phyloP scores from a whole-genome alignment of 257 asterid species.

The Linderniella brevidens region DNA sequence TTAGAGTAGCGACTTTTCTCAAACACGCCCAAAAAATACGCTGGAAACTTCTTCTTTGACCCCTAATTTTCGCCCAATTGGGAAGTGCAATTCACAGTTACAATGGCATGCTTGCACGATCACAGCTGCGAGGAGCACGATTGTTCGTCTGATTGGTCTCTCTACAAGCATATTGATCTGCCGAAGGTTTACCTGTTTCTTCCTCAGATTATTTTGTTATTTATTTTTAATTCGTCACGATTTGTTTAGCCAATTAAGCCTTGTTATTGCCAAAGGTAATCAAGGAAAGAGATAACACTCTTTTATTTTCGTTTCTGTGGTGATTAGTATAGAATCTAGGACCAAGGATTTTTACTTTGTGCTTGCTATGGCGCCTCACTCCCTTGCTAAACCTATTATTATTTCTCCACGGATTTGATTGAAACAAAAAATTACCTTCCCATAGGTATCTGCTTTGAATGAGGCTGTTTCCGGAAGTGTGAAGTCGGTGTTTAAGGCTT shows the following conservation, averaged over 20 bases:
- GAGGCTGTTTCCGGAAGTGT: constrained; percentile 87
- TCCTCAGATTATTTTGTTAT: no score
- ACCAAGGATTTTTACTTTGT: no score
- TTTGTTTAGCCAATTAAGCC: no score
- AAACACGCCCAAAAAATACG: no score
- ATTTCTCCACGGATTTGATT: neutral
- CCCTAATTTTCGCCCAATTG: no score
- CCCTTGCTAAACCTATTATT: neutral
- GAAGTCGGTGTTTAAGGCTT: constrained; percentile 72
- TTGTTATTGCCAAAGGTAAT: no score
- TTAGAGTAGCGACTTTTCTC: no score
- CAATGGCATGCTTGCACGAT: constrained; percentile 87
- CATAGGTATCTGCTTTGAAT: constrained; percentile 77
- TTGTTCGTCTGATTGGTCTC: constrained; percentile 89
- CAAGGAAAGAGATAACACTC: no score
- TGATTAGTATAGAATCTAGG: no score
- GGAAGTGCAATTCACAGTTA: neutral
- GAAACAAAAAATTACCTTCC: constrained; percentile 6
- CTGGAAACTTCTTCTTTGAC: no score
- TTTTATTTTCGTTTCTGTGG: no score
- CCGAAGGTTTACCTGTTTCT: constrained; percentile 34
- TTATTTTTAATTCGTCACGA: neutral
- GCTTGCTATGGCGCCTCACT: no score
- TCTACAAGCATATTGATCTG: constrained; percentile 77
- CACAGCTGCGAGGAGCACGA: constrained; percentile 95